phyloP scores from a whole-genome alignment of 768 basidiomycete genomes.

The Auriscalpium vulgare region DNA sequence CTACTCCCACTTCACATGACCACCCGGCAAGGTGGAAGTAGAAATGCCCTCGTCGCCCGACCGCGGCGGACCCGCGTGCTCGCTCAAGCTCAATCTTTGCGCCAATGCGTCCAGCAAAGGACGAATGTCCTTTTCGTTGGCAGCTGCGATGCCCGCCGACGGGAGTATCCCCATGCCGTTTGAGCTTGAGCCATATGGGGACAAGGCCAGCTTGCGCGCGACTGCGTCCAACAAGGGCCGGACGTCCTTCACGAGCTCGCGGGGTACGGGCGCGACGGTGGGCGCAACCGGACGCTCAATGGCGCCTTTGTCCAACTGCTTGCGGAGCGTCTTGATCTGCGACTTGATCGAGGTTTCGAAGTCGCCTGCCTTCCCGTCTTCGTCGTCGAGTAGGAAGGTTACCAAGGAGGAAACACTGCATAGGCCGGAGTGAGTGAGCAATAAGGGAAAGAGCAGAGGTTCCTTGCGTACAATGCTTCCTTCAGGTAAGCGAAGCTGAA shows the following conservation, averaged over 20 bases:
- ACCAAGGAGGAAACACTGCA: constrained; percentile 69
- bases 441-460: background rate
- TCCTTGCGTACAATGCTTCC: constrained; percentile 68
- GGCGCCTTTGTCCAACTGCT: constrained; percentile 52
- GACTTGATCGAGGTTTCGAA: constrained; percentile 46
- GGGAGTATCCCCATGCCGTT: too few relatives aligned
- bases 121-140: too few relatives aligned
- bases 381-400: constrained; percentile 42
- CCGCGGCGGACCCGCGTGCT: too few relatives aligned
- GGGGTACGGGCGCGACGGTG: background rate
- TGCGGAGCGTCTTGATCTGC: constrained; percentile 55
- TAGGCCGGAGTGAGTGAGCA: background rate
- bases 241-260: background rate
- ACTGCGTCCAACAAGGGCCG: background rate
- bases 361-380: constrained; percentile 33
- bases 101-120: too few relatives aligned
- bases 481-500: constrained; percentile 89
- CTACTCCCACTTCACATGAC: too few relatives aligned
- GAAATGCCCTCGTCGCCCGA: too few relatives aligned
- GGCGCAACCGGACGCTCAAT: background rate
- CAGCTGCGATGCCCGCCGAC: too few relatives aligned
- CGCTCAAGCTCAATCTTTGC: too few relatives aligned
- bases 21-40: too few relatives aligned
- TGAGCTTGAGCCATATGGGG: too few relatives aligned
- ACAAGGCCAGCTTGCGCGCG: background rate